A percentile compares a stretch with the other conserved stretches of the same genome.
These are phyloP conservation scores for Corymbia calophylla DNA, from an alignment of 441 rosid species.

Conservation along the genomic window DNA sequence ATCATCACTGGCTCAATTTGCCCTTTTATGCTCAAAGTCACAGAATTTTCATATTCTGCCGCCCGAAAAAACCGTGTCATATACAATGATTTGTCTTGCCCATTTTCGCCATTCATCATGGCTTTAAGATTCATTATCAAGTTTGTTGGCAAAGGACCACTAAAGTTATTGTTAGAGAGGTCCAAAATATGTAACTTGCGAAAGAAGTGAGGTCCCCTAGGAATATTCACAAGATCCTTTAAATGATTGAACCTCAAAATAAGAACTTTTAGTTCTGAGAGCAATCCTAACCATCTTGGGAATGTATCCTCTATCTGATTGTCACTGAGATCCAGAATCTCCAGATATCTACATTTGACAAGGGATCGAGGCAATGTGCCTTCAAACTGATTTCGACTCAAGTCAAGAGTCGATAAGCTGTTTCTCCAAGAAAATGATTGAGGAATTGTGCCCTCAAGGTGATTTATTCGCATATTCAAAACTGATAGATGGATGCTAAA, in stretches of 20 bases:
- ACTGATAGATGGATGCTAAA: fast-evolving
- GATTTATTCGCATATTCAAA: not conserved
- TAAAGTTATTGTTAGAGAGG: not conserved
- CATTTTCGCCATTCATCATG: not conserved
- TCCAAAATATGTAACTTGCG: not conserved
- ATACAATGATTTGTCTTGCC: fast-evolving
- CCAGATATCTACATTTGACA: not conserved
- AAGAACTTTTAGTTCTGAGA: not conserved
- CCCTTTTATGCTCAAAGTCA: not conserved
- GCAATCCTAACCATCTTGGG: not conserved
- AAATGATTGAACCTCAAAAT: not conserved
- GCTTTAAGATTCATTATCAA: not conserved
- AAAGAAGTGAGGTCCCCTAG: not conserved
- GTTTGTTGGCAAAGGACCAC: not conserved
- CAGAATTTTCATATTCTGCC: not conserved
- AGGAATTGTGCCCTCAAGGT: not conserved
- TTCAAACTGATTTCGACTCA: not conserved
- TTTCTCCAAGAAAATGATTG: fast-evolving
- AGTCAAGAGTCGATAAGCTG: not conserved
- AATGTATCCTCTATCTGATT: not conserved
- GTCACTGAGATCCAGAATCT: not conserved
- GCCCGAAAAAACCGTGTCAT: fast-evolving
- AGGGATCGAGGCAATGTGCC: not conserved
- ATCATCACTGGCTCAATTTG: not conserved
- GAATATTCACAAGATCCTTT: not conserved